Evolutionary conservation across 768 basidiomycete species (phyloP).

Genomic region (Strobilomyces confusus): DNA sequence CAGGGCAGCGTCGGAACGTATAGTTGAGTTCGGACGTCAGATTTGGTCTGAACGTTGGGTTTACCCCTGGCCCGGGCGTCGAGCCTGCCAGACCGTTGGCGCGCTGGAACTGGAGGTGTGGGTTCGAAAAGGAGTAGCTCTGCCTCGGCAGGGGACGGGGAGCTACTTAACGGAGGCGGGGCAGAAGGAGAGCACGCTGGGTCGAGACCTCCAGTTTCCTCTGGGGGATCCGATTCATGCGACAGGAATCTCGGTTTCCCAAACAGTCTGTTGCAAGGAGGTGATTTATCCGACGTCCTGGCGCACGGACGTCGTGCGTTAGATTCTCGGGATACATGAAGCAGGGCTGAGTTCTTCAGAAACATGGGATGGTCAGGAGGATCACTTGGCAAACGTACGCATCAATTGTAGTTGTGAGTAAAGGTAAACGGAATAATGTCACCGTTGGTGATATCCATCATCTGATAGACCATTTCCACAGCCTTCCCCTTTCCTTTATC

Average conservation of each 20-base stretch:
- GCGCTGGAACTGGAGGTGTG: conserved; percentile 1
- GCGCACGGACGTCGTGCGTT: not conserved
- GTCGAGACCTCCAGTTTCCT: not conserved
- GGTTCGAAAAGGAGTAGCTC: conserved; percentile 1
- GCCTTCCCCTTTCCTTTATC: conserved; percentile 34
- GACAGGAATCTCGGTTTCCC: conserved; percentile 35
- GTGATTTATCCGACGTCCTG: not conserved
- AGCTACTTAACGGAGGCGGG: conserved; percentile 28
- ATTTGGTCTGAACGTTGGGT: no score
- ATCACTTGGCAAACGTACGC: conserved; percentile 1
- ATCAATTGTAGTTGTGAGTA: not conserved
- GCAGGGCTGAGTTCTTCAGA: conserved; percentile 17
- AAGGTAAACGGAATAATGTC: not conserved
- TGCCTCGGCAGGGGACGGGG: conserved; percentile 13
- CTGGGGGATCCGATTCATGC: conserved; percentile 19
- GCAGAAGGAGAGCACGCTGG: conserved; percentile 15
- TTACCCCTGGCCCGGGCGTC: not conserved
- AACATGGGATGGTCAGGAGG: conserved; percentile 14
- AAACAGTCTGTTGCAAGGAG: conserved; percentile 19
- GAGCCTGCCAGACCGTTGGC: conserved; percentile 2
- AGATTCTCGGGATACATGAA: conserved; percentile 5
- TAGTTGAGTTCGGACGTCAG: not conserved
- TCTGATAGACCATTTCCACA: conserved; percentile 22
- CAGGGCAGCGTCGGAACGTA: conserved; percentile 3
- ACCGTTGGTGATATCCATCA: conserved; percentile 39